Evolutionary conservation across 1,284 basidiomycete genomes (phyloP).

Genomic region (Moniliophthora roreri): DNA sequence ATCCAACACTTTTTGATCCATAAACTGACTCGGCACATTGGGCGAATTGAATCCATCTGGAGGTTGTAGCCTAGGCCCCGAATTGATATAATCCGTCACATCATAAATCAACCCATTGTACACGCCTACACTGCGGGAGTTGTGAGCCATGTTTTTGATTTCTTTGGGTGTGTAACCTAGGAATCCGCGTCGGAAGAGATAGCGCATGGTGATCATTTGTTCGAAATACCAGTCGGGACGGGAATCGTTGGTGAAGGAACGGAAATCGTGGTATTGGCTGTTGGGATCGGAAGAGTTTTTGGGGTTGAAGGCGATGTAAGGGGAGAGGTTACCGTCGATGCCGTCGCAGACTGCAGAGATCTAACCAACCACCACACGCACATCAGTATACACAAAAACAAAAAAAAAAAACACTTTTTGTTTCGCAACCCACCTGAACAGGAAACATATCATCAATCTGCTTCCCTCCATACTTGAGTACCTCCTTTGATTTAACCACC

Average conservation of each 20-base stretch:
- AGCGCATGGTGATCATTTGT: conserved; percentile 87
- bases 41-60: conserved; percentile 63
- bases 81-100: conserved; percentile 76
- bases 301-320: conserved; percentile 80
- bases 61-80: conserved; percentile 53
- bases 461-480: conserved; percentile 85
- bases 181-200: conserved; percentile 86
- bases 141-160: conserved; percentile 65
- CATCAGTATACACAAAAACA: not conserved
- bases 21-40: conserved; percentile 72
- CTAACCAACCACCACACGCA: conserved; percentile 33
- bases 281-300: conserved; percentile 82
- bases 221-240: conserved; percentile 99
- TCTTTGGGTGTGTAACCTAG: conserved; percentile 84
- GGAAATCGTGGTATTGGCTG: conserved; percentile 95
- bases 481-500: conserved; percentile 73
- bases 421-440: conserved; percentile 73
- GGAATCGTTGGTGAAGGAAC: conserved; percentile 81
- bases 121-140: conserved; percentile 66
- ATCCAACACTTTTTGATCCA: conserved; percentile 71
- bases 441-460: conserved; percentile 85
- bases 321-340: conserved; percentile 76
- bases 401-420: not conserved
- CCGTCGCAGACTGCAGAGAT: conserved; percentile 95
- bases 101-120: conserved; percentile 90